Conservation (phyloP, 139 green algal genomes). For the Chlorella sp. region DNA sequence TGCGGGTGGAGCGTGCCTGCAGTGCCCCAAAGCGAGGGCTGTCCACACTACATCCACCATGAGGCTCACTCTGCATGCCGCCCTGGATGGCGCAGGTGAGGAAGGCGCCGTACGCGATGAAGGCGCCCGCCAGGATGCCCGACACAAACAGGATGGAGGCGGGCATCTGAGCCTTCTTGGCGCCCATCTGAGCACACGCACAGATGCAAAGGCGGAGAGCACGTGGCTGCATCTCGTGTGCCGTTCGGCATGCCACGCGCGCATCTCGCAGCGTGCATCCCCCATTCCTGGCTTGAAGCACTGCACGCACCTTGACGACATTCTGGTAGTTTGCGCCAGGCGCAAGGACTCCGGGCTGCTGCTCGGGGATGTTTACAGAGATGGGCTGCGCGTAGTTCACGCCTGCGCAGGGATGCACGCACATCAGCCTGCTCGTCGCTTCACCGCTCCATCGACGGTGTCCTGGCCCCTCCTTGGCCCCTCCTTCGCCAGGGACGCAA, state of each 20-base stretch:
- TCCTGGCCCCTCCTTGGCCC: no score
- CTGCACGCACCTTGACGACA: not conserved
- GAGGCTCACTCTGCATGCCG: conserved; percentile 11
- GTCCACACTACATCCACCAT: no score
- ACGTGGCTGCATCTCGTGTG: no score
- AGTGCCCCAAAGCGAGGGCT: no score
- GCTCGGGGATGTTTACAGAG: not conserved
- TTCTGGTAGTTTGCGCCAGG: not conserved
- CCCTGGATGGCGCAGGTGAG: conserved; percentile 30
- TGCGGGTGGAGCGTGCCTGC: no score
- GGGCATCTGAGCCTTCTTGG: conserved; percentile 16
- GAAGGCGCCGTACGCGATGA: conserved; percentile 51
- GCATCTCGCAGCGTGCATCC: no score
- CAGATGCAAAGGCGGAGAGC: no score
- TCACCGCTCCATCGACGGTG: no score
- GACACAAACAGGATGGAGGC: conserved; percentile 28
- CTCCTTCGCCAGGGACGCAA: no score
- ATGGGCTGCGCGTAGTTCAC: not conserved
- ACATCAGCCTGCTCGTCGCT: no score
- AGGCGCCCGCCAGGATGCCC: conserved; percentile 40
- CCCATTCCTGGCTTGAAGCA: not conserved
- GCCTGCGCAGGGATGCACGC: not conserved
- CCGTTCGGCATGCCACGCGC: not conserved
- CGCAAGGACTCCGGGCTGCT: not conserved
- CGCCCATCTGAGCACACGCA: conserved; percentile 6